These are phyloP conservation scores for Leccinum subrobustum DNA, from an alignment of 1,284 basidiomycete species.

Conservation along the genomic window DNA sequence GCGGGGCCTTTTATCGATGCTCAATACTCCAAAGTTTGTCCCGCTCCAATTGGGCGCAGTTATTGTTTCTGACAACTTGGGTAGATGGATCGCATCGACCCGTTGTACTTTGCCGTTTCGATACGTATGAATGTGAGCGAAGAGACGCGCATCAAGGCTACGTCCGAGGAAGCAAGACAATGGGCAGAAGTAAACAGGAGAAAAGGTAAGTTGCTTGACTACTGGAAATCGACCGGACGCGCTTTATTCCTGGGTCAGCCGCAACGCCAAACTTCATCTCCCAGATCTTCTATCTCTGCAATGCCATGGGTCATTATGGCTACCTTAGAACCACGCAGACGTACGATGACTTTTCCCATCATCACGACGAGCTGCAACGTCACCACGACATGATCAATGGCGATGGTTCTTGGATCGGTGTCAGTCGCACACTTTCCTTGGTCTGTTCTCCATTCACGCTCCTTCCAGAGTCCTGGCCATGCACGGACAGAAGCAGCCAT, in stretches of 20 bases:
- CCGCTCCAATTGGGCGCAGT: not conserved
- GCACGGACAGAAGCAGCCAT: constrained; percentile 68
- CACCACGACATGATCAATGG: constrained; percentile 78
- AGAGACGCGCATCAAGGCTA: constrained; percentile 90
- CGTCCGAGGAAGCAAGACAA: constrained; percentile 75
- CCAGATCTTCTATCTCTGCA: constrained; percentile 88
- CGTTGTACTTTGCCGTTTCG: constrained; percentile 75
- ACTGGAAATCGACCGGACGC: not conserved
- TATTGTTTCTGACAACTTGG: constrained; percentile 11
- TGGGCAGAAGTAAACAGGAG: constrained; percentile 62
- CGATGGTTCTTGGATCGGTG: constrained; percentile 77
- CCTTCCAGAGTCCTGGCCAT: constrained; percentile 60
- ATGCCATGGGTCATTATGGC: constrained; percentile 86
- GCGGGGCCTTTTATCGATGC: constrained; percentile 98
- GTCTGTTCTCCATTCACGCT: constrained; percentile 11
- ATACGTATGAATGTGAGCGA: constrained; percentile 75
- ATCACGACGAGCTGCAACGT: constrained; percentile 75
- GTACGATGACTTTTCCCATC: constrained; percentile 68
- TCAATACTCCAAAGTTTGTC: constrained; percentile 77
- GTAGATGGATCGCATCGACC: constrained; percentile 91
- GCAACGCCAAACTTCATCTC: constrained; percentile 88
- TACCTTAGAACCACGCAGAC: constrained; percentile 78
- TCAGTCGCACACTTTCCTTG: constrained; percentile 37
- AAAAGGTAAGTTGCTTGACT: constrained; percentile 36
- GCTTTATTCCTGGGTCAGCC: constrained; percentile 32